Evolutionary conservation across 2,329 filamentous ascomycete genomes (phyloP).

Genomic region (Raffaelea arxii): DNA sequence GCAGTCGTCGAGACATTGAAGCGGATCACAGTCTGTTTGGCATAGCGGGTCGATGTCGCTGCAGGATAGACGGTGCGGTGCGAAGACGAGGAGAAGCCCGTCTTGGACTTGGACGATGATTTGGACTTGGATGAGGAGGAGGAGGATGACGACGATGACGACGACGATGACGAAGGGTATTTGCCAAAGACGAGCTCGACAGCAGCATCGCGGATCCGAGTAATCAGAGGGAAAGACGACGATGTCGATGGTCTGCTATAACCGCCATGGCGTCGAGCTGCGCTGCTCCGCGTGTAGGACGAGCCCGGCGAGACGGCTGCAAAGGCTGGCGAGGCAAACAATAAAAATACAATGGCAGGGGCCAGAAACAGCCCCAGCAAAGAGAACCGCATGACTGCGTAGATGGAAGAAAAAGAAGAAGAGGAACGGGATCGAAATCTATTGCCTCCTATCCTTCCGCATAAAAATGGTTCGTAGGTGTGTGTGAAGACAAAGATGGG

Average conservation of each 20-base stretch:
- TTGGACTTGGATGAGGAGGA: too few species aligned
- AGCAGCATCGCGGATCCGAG: slow-evolving; percentile 38
- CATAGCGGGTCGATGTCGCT: slow-evolving; percentile 40
- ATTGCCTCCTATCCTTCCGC: too few species aligned
- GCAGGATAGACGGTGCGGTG: slow-evolving; percentile 1
- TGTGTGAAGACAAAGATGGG: too few species aligned
- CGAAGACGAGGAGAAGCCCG: too few species aligned
- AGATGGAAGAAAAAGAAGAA: too few species aligned
- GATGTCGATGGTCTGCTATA: background rate
- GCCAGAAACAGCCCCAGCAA: background rate
- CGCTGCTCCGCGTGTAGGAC: background rate
- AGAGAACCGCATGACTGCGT: slow-evolving; percentile 5
- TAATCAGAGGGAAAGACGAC: slow-evolving; percentile 33
- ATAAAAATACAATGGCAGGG: background rate
- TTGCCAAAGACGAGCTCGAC: slow-evolving; percentile 41
- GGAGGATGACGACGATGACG: slow-evolving; percentile 16
- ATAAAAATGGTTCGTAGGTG: too few species aligned
- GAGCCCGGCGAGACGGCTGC: background rate
- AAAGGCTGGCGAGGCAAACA: slow-evolving; percentile 1
- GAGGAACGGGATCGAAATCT: too few species aligned
- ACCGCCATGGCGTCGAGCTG: background rate
- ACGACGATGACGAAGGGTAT: slow-evolving; percentile 23
- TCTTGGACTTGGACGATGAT: too few species aligned
- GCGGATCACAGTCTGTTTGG: slow-evolving; percentile 75
- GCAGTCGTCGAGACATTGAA: slow-evolving; percentile 66